Evolutionary conservation across 306 rosid species (phyloP), one percentile per base, ranked within the genome.

Genomic region (Trifolium subterraneum): DNA sequence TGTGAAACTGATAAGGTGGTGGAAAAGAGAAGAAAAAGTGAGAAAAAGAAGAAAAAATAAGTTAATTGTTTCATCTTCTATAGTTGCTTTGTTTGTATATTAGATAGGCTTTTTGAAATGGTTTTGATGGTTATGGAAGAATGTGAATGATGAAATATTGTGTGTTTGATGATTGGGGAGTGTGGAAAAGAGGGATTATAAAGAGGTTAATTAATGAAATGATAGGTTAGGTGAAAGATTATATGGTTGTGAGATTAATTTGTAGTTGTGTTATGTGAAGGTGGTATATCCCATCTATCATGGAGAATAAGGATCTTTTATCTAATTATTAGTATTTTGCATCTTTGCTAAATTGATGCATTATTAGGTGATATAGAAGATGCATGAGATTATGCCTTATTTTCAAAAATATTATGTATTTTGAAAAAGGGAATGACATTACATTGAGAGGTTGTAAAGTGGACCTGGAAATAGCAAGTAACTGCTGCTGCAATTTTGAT

Each of bases 21-120:
- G 13, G 35, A 83, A 9, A 58, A 3, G 8, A 73, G 70, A 9
- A 81, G 15, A 18, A 78, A 42, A 12, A 73, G 19, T 62, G 70
- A 73, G 20, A 78, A 42, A 25, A 74, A 42, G 69, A 75, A 42
- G 60, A 82, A 19, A 8, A 68, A 2, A 1, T 29, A 6, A 19
- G 68, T 45, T 72, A 68, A 44, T 55, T 55, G 45, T 44, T 83
- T 78, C 83, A 74, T 83, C 65, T 73, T 77, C 27, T 1, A 29
- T 36, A 19, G 33, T 5, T 72, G 45, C 29, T 50, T 50, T 50
- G 59, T 10, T 14, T 47, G 11, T 10, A 9, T 10, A 10, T 31
- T 44, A 13, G 50, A 44, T 1, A 5, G 44, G 62, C 1, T 48
- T 48, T 15, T 48, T 48, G 6, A 3, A 3, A 16, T 11, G 71